Percentiles rank a stretch among this genome's conserved stretches.
These are phyloP conservation scores for Annulohypoxylon stygium DNA, from an alignment of 495 filamentous ascomycete species.

Conservation along the genomic window DNA sequence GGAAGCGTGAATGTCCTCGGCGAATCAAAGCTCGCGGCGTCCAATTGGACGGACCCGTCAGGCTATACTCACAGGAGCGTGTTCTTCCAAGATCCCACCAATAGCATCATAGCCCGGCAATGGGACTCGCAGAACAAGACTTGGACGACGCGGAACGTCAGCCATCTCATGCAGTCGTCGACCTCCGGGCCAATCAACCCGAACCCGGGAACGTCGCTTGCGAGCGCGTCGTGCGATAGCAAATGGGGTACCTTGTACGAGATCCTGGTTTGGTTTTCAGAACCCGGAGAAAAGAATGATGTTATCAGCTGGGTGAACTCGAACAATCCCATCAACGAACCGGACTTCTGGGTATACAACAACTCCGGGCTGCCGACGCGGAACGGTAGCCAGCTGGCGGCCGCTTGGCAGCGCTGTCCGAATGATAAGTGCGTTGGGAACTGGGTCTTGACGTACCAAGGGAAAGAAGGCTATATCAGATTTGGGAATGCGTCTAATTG, in stretches of 20 bases:
- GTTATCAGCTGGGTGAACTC: slow-evolving; percentile 34
- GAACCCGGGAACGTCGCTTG: slow-evolving; percentile 29
- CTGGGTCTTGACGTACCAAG: slow-evolving; percentile 35
- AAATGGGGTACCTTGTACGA: slow-evolving; percentile 19
- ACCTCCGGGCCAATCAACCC: slow-evolving; percentile 35
- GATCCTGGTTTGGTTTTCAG: slow-evolving; percentile 37
- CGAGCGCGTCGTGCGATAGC: slow-evolving; percentile 26
- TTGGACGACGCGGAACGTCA: slow-evolving; percentile 42
- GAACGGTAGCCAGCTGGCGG: slow-evolving; percentile 31
- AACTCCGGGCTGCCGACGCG: slow-evolving; percentile 19
- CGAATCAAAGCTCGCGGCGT: slow-evolving; percentile 37
- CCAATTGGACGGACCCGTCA: slow-evolving; percentile 39
- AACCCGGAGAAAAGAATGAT: neutral
- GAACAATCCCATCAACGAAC: slow-evolving; percentile 11
- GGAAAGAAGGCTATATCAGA: slow-evolving; percentile 25
- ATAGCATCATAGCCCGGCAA: slow-evolving; percentile 34
- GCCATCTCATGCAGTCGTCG: slow-evolving; percentile 30
- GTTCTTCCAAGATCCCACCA: slow-evolving; percentile 42
- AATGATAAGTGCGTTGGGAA: slow-evolving; percentile 20
- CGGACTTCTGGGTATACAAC: slow-evolving; percentile 35
- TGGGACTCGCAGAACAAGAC: slow-evolving; percentile 44
- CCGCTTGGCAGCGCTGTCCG: slow-evolving; percentile 38
- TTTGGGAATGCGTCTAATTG: slow-evolving; percentile 36
- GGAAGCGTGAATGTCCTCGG: slow-evolving; percentile 19
- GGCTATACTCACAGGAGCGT: slow-evolving; percentile 34